These are phyloP conservation scores for Kregervanrija delftensis DNA, from an alignment of 805 yeast species.

Conservation along the genomic window DNA sequence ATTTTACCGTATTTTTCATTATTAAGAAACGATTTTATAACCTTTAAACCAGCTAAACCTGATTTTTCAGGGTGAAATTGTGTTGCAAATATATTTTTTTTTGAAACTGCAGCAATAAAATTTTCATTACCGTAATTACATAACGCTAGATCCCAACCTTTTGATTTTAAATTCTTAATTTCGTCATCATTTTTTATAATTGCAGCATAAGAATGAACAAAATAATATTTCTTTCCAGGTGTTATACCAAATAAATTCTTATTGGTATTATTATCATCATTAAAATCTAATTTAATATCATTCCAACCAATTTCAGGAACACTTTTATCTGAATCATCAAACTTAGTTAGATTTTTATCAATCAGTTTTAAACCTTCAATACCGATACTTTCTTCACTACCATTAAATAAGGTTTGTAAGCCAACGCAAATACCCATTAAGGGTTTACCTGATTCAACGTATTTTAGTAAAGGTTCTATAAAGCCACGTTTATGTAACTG, in stretches of 20 bases:
- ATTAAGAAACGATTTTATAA: slow-evolving; percentile 65
- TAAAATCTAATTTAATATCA: slow-evolving; percentile 17
- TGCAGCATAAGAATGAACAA: slow-evolving; percentile 92
- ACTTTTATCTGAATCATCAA: slow-evolving; percentile 58
- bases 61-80: slow-evolving; percentile 99
- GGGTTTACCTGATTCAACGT: slow-evolving; percentile 72
- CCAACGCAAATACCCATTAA: slow-evolving; percentile 98
- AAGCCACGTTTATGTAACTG: slow-evolving; percentile 57
- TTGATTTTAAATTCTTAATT: slow-evolving; percentile 24
- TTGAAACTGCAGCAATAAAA: slow-evolving; percentile 76
- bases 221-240: slow-evolving; percentile 71
- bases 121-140: slow-evolving; percentile 71
- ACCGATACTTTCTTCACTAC: slow-evolving; percentile 68
- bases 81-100: slow-evolving; percentile 82
- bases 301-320: slow-evolving; percentile 99
- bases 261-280: slow-evolving; percentile 4
- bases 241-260: slow-evolving; percentile 54
- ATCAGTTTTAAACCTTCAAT: slow-evolving; percentile 54
- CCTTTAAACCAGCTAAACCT: slow-evolving; percentile 79
- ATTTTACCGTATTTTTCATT: slow-evolving; percentile 27
- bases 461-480: slow-evolving; percentile 55
- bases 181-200: slow-evolving; percentile 36
- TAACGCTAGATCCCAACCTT: slow-evolving; percentile 64
- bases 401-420: slow-evolving; percentile 71
- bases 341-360: slow-evolving; percentile 48